Base-by-base conservation (phyloP, 2,329 filamentous ascomycete species). In the Cadophora malorum region DNA sequence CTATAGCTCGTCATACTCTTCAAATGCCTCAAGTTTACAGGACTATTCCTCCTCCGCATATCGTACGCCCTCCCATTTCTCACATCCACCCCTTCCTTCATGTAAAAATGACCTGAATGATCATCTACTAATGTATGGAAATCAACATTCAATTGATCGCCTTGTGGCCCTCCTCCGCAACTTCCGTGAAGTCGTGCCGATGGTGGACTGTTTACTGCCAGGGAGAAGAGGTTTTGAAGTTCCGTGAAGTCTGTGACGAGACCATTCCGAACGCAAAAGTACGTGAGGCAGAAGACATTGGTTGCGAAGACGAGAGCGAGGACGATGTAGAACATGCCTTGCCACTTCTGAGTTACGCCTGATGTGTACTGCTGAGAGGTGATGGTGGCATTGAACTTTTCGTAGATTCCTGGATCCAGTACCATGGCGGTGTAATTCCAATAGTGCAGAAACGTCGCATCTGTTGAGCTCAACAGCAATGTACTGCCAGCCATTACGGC, bases 201-300 rank as follows among this genome's bases (percentile, higher is more conserved):
- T 0, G 84, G 83, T 0, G 87, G 87, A 31, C 82, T 86, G 75
- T 93, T 93, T 63, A 94, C 82, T 1, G 91, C 90, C 0, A 94
- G 79, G 0, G 88, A 83, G 74, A 94, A 94, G 1, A 94, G 80
- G 75, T 94, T 94, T 64, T 90, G 87, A 0, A 91, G 90, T 74
- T 95, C 91, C 0, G 89, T 91, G 75, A 91, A 94, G 79, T 95
- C 92, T 0, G 90, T 94, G 8, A 95, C 86, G 25, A 92, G 84
- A 0, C 87, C 86, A 0, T 81, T 81, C 6, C 81, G 76, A 70
- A 84, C 81, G 58, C 86, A 75, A 62, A 90, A 77, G 78, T 93
- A 93, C 1, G 81, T 74, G 0, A 93, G 80, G 66, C 90, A 91
- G 49, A 90, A 80, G 31, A 89, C 68, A 76, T 92, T 94, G 73